These are phyloP conservation scores for Dipteronia dyeriana DNA, from an alignment of 345 rosid genomes.

Conservation along the genomic window DNA sequence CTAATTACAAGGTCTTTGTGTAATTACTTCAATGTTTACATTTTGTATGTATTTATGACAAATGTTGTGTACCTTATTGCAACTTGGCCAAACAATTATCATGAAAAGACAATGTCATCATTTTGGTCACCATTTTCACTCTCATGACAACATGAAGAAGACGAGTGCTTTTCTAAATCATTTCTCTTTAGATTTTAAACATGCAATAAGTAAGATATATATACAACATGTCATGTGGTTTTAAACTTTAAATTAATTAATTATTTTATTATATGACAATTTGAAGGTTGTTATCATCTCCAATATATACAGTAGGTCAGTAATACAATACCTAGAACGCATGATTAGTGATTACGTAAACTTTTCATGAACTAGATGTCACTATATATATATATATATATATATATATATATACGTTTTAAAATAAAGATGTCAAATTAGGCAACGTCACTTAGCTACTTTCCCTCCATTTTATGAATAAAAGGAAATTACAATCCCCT, in stretches of 20 bases:
- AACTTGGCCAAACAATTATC: background rate
- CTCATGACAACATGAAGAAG: background rate
- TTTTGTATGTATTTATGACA: no score
- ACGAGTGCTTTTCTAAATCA: constrained; percentile 21
- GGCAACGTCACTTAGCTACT: no score
- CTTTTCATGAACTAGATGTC: no score
- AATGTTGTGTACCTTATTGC: no score
- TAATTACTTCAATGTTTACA: no score
- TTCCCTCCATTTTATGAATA: no score
- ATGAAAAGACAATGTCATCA: background rate
- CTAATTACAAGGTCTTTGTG: no score
- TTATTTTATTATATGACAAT: background rate
- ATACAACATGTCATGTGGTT: background rate
- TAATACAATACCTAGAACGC: background rate
- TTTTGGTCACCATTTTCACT: constrained; percentile 1
- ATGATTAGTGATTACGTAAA: no score
- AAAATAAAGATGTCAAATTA: no score
- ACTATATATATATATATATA: no score
- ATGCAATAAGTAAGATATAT: constrained; percentile 6
- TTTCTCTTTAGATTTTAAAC: constrained; percentile 23
- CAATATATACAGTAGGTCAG: background rate
- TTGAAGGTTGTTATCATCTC: background rate
- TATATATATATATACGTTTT: no score
- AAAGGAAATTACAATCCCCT: no score
- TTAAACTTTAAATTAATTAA: background rate